Conservation (phyloP, 371 early-diverging fungal species). For the Apophysomyces sp. region DNA sequence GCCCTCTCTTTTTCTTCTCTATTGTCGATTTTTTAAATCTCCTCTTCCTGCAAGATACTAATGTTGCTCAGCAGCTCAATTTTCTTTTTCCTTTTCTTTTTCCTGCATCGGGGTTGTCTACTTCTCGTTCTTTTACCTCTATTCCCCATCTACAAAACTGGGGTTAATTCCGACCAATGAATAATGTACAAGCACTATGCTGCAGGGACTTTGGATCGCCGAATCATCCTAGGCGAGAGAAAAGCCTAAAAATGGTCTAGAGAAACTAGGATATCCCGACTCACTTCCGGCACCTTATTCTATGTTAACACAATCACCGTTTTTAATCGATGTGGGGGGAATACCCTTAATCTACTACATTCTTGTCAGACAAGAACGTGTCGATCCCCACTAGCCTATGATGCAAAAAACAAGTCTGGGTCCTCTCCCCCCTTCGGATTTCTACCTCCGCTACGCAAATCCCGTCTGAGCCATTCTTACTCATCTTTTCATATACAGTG, state of each 20-base stretch:
- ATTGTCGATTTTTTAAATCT: background rate
- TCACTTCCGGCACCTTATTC: background rate
- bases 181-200: background rate
- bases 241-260: background rate
- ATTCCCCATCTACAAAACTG: background rate
- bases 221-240: background rate
- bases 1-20: background rate
- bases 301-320: background rate
- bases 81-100: background rate
- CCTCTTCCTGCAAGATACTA: background rate
- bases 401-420: too few relatives aligned
- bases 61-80: background rate
- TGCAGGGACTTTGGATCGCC: background rate
- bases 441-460: too few relatives aligned
- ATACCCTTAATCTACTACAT: too few relatives aligned
- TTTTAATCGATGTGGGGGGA: too few relatives aligned
- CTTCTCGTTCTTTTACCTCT: background rate
- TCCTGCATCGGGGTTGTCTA: slow-evolving; percentile 3
- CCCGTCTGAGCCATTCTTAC: too few relatives aligned
- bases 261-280: background rate
- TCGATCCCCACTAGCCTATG: too few relatives aligned
- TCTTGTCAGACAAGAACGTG: too few relatives aligned
- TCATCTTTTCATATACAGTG: too few relatives aligned
- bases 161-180: background rate
- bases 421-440: too few relatives aligned